Evolutionary conservation across 768 basidiomycete genomes (phyloP), one percentile per base, ranked within the genome.

Genomic region (Cystobasidium tubakii): DNA sequence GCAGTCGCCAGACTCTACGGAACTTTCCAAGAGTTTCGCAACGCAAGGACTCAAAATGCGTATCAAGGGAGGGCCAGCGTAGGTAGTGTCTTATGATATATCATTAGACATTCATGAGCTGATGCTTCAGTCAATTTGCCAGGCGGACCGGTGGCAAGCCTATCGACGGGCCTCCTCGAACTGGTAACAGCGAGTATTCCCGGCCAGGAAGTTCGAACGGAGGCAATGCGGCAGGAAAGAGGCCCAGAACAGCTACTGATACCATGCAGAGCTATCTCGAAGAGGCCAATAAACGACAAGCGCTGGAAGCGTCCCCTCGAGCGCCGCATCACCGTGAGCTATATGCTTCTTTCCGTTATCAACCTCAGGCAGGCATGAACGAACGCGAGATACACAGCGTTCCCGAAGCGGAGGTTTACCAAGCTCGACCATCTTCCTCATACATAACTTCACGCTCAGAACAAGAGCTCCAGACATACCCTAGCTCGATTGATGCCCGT

Each of bases 11-110:
- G 69, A 71, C 43, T 71, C 69, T 1, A 71, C 69, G 19, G 69
- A 71, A 44, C 39, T 71, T 12, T 57, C 54, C 4, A 71, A 71
- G 36, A 71, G 69, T 34, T 71, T 71, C 33, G 69, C 69, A 31
- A 71, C 27, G 13, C 69, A 71, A 46, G 69, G 69, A 17, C 55
- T 71, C 29, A 71, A 71, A 44, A 55, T 71, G 50, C 69, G 69
- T n/a, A 71, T 71, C 29, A 71, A 71, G 39, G 69, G 69, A 55
- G 55, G 69, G 6, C 34, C 50, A n/a, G 69, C 69, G 69, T 71
- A 71, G 6, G 67, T 25, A 27, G 21, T 23, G 9, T 31, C 44
- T 27, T 7, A 12, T 31, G 4, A 9, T 31, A 27, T 27, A 25
- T 34, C 6, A 39, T 39, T 39, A 39, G 57, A 12, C 29, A 25